Conservation (phyloP, 495 filamentous ascomycete genomes). For the Hypoxylon fragiforme region DNA sequence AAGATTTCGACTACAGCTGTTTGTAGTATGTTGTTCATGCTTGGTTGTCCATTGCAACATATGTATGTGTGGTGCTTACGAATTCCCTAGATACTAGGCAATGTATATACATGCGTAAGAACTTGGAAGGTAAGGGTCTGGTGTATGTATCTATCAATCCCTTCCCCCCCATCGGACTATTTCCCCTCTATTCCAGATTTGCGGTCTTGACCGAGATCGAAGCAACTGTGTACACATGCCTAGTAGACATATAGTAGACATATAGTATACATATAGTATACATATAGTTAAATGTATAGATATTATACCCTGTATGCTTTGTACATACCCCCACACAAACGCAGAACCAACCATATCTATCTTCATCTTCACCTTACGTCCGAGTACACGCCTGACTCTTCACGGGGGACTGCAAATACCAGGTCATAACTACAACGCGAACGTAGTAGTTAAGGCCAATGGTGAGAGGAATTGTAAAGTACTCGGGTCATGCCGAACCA, state of each 20-base stretch:
- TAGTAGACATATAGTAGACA: neutral
- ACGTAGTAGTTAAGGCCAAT: neutral
- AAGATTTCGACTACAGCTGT: too few relatives aligned
- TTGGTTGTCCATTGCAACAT: too few relatives aligned
- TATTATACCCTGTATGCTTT: too few relatives aligned
- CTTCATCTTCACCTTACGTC: slow-evolving; percentile 10
- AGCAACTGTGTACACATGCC: neutral
- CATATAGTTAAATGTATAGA: too few relatives aligned
- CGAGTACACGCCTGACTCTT: neutral
- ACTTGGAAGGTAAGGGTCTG: too few relatives aligned
- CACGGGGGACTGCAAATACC: slow-evolving; percentile 5
- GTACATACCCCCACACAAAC: slow-evolving; percentile 1
- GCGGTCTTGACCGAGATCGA: slow-evolving; percentile 11
- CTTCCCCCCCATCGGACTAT: neutral
- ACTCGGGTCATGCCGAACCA: neutral
- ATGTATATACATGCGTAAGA: too few relatives aligned
- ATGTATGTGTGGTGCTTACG: neutral
- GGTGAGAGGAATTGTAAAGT: slow-evolving; percentile 1
- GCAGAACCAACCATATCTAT: neutral
- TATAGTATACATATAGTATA: too few relatives aligned
- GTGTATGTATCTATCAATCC: slow-evolving; percentile 20
- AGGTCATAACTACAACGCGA: slow-evolving; percentile 7
- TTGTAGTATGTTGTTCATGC: too few relatives aligned
- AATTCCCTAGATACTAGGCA: neutral
- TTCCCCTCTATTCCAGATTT: neutral